These are phyloP conservation scores for Xerocomus tenax DNA, from an alignment of 1,284 basidiomycete genomes.

Conservation along the genomic window DNA sequence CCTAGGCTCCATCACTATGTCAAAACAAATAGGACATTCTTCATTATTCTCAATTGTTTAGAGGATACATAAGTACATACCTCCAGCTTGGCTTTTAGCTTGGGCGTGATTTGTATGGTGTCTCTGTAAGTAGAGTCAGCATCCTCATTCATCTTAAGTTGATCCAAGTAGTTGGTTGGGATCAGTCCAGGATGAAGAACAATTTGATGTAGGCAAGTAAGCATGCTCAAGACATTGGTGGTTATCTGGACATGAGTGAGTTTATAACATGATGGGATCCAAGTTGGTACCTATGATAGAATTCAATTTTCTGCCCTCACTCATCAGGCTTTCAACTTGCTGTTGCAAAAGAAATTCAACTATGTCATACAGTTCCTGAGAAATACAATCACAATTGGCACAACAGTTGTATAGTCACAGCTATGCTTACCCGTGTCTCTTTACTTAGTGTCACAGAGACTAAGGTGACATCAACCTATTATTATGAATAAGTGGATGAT, in stretches of 20 bases:
- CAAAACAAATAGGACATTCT: slow-evolving; percentile 78
- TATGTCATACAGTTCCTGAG: slow-evolving; percentile 67
- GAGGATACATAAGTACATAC: slow-evolving; percentile 49
- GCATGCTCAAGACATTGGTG: slow-evolving; percentile 68
- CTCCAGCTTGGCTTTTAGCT: slow-evolving; percentile 53
- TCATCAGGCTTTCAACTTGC: slow-evolving; percentile 54
- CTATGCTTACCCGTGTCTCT: slow-evolving; percentile 52
- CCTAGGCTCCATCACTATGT: slow-evolving; percentile 54
- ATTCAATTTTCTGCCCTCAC: slow-evolving; percentile 12
- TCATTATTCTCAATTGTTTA: slow-evolving; percentile 73
- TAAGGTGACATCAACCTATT: slow-evolving; percentile 62
- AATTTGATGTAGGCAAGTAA: slow-evolving; percentile 82
- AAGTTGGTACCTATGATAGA: slow-evolving; percentile 26
- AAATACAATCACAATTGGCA: slow-evolving; percentile 4
- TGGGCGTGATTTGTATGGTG: slow-evolving; percentile 38
- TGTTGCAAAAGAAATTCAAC: slow-evolving; percentile 58
- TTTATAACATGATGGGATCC: neutral
- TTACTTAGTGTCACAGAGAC: slow-evolving; percentile 62
- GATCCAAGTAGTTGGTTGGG: slow-evolving; percentile 67
- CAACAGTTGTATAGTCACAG: neutral
- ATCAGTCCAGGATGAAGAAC: slow-evolving; percentile 74
- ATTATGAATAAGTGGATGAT: slow-evolving; percentile 2
- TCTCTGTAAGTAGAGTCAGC: slow-evolving; percentile 26
- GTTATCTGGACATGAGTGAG: slow-evolving; percentile 41
- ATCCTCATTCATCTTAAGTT: slow-evolving; percentile 41